A percentile compares a stretch with the other conserved stretches of the same genome.
Evolutionary conservation across 2,329 filamentous ascomycete species (phyloP).

Genomic region (Colletotrichum coccodes): DNA sequence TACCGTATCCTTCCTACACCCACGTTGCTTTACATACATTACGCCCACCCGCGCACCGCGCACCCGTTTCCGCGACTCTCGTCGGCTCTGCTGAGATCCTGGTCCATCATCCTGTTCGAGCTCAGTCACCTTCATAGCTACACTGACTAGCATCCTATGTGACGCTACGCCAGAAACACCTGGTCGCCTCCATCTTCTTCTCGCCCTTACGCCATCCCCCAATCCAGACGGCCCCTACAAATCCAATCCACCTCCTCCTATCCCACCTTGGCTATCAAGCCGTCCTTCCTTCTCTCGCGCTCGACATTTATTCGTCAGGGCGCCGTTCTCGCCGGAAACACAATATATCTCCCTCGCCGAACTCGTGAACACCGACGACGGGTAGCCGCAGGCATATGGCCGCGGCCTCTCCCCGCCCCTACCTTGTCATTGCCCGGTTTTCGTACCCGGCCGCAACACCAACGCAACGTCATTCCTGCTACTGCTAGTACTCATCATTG

Average conservation of each 20-base stretch:
- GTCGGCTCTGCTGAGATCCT: conserved; percentile 14
- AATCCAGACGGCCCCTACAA: conserved; percentile 1
- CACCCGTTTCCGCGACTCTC: conserved; percentile 2
- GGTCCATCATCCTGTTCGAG: conserved; percentile 12
- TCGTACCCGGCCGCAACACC: background rate
- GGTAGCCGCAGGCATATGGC: conserved; percentile 6
- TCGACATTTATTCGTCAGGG: background rate
- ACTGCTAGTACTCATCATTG: background rate
- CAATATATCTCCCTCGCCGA: background rate
- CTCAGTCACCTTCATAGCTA: conserved; percentile 9
- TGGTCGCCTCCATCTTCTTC: background rate
- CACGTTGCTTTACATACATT: background rate
- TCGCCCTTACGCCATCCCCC: conserved; percentile 10
- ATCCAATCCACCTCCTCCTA: conserved; percentile 1
- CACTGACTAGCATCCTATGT: conserved; percentile 11
- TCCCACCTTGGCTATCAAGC: background rate
- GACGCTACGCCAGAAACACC: conserved; percentile 15
- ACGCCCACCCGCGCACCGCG: conserved; percentile 3
- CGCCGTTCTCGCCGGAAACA: background rate
- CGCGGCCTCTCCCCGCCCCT: background rate
- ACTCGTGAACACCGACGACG: background rate
- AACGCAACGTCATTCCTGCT: conserved; percentile 21
- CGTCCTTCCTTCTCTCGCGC: background rate
- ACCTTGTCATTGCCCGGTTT: background rate
- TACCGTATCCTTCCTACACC: conserved; percentile 18